phyloP scores from a whole-genome alignment of 768 basidiomycete species.

The Amanita jacksonii region DNA sequence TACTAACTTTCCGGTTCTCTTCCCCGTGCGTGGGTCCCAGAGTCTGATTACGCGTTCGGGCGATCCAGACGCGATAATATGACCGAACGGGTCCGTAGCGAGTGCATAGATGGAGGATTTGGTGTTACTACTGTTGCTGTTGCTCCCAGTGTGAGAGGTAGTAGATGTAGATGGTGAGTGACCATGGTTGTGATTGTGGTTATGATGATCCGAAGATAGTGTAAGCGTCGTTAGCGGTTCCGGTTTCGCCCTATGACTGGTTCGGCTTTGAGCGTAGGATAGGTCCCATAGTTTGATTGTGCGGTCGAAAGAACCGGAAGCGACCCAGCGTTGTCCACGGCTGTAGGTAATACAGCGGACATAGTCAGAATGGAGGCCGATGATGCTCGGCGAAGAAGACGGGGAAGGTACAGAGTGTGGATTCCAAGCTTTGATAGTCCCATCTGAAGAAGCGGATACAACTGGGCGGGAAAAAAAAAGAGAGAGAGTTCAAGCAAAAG shows the following conservation, averaged over 20 bases:
- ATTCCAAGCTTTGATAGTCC: conserved; percentile 88
- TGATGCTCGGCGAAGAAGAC: conserved; percentile 33
- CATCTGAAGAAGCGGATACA: conserved; percentile 92
- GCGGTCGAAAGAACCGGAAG: conserved; percentile 90
- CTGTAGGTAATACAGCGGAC: conserved; percentile 74
- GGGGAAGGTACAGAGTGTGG: conserved; percentile 57
- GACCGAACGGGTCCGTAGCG: conserved; percentile 71
- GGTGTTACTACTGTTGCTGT: conserved; percentile 42
- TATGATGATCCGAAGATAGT: conserved; percentile 30
- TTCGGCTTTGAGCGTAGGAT: too few relatives aligned
- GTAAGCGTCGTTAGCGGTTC: conserved; percentile 56
- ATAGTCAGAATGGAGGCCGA: conserved; percentile 80
- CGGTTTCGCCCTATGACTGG: conserved; percentile 15
- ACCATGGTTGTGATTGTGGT: too few relatives aligned
- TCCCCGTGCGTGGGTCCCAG: conserved; percentile 89
- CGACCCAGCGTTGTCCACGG: conserved; percentile 78
- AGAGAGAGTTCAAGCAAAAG: too few relatives aligned
- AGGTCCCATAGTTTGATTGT: conserved; percentile 92
- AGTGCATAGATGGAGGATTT: conserved; percentile 75
- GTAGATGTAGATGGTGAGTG: too few relatives aligned
- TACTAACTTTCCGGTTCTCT: conserved; percentile 75
- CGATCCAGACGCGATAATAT: conserved; percentile 77
- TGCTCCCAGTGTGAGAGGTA: too few relatives aligned
- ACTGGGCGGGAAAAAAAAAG: too few relatives aligned
- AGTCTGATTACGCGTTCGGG: conserved; percentile 86